Evolutionary conservation across 208 protist species (phyloP).

Genomic region (Phytomonas francai): DNA sequence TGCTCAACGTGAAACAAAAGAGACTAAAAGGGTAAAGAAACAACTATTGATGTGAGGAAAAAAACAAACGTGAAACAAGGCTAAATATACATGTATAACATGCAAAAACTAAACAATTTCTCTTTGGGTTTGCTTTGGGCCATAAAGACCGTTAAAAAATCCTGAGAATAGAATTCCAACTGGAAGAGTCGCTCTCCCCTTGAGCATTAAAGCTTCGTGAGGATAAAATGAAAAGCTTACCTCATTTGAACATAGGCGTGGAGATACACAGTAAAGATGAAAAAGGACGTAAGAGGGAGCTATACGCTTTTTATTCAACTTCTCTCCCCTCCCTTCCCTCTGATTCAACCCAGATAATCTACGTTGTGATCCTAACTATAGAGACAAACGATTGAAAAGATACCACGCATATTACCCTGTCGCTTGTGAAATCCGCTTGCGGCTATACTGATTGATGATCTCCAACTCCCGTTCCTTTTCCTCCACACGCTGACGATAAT

Average conservation of each 20-base stretch:
- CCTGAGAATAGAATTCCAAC: not conserved
- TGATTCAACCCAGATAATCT: not conserved
- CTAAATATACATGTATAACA: not conserved
- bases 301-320: not conserved
- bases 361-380: not conserved
- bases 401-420: not conserved
- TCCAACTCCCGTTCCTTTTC: conserved; percentile 51
- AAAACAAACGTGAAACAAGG: conserved; percentile 1
- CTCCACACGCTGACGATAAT: conserved; percentile 66
- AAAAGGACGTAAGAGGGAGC: not conserved
- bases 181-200: not conserved
- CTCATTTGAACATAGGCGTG: not conserved
- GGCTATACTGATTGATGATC: conserved; percentile 1
- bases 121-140: not conserved
- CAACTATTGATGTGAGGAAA: not conserved
- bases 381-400: not conserved
- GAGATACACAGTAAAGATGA: not conserved
- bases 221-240: not conserved
- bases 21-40: not conserved
- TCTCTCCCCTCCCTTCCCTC: not conserved
- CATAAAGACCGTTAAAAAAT: not conserved
- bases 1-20: not conserved
- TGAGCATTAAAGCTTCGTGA: not conserved
- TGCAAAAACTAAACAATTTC: not conserved
- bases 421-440: not conserved